phyloP scores from a whole-genome alignment of 1,139 yeast genomes.

The Hyphopichia buzzinii region DNA sequence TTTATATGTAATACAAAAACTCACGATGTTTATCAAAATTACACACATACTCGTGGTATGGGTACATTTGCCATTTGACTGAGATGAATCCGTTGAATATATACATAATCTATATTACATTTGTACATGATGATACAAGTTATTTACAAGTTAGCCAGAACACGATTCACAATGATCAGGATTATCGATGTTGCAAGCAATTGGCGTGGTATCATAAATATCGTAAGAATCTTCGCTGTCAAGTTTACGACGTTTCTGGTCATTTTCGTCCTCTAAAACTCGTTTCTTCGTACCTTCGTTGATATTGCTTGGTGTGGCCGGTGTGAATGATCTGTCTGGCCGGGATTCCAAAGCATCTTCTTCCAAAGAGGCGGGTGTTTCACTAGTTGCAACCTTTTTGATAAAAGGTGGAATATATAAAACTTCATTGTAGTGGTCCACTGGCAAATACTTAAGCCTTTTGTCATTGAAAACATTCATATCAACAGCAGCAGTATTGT shows the following conservation, averaged over 20 bases:
- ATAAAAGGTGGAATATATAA: neutral
- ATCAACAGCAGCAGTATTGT: neutral
- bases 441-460: neutral
- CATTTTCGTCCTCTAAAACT: neutral
- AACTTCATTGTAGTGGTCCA: neutral
- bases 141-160: conserved; percentile 30
- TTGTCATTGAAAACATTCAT: neutral
- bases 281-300: neutral
- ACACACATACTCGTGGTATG: too few species aligned
- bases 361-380: neutral
- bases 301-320: neutral
- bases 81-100: too few species aligned
- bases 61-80: too few species aligned
- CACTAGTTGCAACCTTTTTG: neutral
- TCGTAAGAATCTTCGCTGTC: conserved; percentile 12
- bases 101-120: too few species aligned
- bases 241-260: conserved; percentile 3
- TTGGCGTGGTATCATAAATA: conserved; percentile 34
- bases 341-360: neutral
- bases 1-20: too few species aligned
- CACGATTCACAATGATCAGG: conserved; percentile 47
- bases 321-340: too few species aligned
- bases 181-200: conserved; percentile 36
- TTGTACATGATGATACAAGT: too few species aligned
- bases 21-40: too few species aligned